Evolutionary conservation across 2,329 filamentous ascomycete genomes (phyloP).

Genomic region (Xylaria sp.): DNA sequence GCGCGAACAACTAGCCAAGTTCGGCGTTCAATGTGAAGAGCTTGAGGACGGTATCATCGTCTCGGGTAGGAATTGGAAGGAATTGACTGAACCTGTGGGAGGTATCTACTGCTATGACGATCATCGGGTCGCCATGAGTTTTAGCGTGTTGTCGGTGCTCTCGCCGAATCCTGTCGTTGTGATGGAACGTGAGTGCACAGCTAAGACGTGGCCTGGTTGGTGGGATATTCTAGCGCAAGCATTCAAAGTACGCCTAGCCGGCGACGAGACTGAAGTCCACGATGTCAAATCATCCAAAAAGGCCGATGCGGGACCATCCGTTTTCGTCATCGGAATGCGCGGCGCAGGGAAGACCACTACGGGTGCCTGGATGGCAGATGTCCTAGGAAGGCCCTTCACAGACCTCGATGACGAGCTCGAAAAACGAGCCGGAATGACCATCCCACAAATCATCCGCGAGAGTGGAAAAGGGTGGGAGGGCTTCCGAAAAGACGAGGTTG

Average conservation of each 20-base stretch:
- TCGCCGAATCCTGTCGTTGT: slow-evolving; percentile 76
- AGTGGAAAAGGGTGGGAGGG: slow-evolving; percentile 78
- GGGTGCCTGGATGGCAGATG: slow-evolving; percentile 80
- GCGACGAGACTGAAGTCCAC: slow-evolving; percentile 61
- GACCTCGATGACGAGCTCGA: slow-evolving; percentile 92
- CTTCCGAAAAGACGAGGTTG: slow-evolving; percentile 81
- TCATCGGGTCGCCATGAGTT: slow-evolving; percentile 97
- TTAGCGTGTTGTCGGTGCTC: slow-evolving; percentile 82
- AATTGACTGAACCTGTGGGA: slow-evolving; percentile 60
- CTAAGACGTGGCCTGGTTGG: slow-evolving; percentile 99
- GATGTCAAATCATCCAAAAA: slow-evolving; percentile 43
- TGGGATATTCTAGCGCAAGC: slow-evolving; percentile 86
- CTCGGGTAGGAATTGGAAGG: slow-evolving; percentile 55
- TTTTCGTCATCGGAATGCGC: slow-evolving; percentile 97
- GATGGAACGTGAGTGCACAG: slow-evolving; percentile 88
- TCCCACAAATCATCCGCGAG: slow-evolving; percentile 82
- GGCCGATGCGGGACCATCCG: slow-evolving; percentile 63
- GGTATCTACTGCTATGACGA: slow-evolving; percentile 95
- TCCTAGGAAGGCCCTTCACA: slow-evolving; percentile 76
- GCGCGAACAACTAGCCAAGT: slow-evolving; percentile 93
- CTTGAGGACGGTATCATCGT: slow-evolving; percentile 93
- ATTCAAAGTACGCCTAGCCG: slow-evolving; percentile 79
- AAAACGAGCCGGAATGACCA: slow-evolving; percentile 71
- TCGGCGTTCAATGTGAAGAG: slow-evolving; percentile 84
- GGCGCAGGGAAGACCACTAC: slow-evolving; percentile 96